Conservation (phyloP, 2,329 filamentous ascomycete species). For the Exophiala oligosperma region DNA sequence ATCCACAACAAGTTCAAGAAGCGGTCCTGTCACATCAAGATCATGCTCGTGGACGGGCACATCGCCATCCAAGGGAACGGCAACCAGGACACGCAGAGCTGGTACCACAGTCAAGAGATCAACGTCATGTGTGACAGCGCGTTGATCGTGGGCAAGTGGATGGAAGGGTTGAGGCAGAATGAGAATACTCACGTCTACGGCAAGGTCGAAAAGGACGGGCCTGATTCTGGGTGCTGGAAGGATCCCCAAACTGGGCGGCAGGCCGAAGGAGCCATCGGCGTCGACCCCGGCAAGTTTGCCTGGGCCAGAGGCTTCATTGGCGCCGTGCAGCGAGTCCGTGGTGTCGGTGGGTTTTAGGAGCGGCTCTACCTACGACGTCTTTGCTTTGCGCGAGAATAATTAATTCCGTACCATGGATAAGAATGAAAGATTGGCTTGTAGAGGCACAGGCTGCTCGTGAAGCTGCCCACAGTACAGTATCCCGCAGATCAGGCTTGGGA, state of each 20-base stretch:
- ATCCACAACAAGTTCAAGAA: slow-evolving; percentile 66
- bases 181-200: slow-evolving; percentile 67
- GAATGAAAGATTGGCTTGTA: no score
- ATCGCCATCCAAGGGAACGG: slow-evolving; percentile 72
- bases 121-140: slow-evolving; percentile 72
- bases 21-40: slow-evolving; percentile 73
- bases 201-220: slow-evolving; percentile 39
- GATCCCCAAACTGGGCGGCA: slow-evolving; percentile 50
- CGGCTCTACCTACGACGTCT: no score
- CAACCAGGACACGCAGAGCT: slow-evolving; percentile 79
- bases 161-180: slow-evolving; percentile 61
- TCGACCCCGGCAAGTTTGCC: slow-evolving; percentile 56
- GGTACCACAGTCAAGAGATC: slow-evolving; percentile 76
- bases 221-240: slow-evolving; percentile 63
- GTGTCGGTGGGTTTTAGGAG: slow-evolving; percentile 54
- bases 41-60: slow-evolving; percentile 69
- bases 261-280: slow-evolving; percentile 52
- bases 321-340: slow-evolving; percentile 58
- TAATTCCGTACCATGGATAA: no score
- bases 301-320: slow-evolving; percentile 61
- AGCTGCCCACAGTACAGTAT: no score
- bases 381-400: no score
- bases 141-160: slow-evolving; percentile 63
- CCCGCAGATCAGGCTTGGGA: no score
- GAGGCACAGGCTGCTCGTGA: no score